Evolutionary conservation across 805 yeast genomes (phyloP).

Genomic region (Saturnispora gosingensis): DNA sequence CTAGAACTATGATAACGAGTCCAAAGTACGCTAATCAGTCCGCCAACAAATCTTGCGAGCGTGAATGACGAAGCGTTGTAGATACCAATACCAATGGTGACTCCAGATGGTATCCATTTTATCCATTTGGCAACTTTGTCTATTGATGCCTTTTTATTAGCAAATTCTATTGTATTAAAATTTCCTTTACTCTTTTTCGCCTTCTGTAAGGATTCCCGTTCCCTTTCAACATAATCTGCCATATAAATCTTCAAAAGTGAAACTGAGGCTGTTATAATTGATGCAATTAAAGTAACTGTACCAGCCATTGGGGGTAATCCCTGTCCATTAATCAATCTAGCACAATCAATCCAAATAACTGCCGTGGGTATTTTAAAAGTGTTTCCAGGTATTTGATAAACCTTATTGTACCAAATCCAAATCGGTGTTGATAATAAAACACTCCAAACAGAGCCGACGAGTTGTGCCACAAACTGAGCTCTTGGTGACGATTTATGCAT

Average conservation of each 20-base stretch:
- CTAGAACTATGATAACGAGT: conserved; percentile 19
- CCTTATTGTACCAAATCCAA: conserved; percentile 71
- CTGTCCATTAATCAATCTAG: conserved; percentile 82
- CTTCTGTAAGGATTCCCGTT: not conserved
- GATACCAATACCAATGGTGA: conserved; percentile 95
- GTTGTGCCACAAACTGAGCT: conserved; percentile 86
- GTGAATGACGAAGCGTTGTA: conserved; percentile 93
- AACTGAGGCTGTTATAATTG: conserved; percentile 57
- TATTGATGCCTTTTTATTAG: conserved; percentile 10
- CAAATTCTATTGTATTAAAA: not conserved
- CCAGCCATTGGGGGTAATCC: conserved; percentile 79
- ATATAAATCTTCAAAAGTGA: conserved; percentile 42
- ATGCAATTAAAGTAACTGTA: conserved; percentile 51
- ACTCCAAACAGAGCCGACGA: conserved; percentile 82
- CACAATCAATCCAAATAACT: conserved; percentile 92
- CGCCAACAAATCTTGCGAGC: conserved; percentile 87
- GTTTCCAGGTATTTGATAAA: conserved; percentile 77
- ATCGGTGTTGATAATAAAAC: conserved; percentile 69
- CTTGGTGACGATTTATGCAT: conserved; percentile 83
- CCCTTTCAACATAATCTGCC: conserved; percentile 3
- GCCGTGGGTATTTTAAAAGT: conserved; percentile 90
- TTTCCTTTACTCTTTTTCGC: conserved; percentile 11
- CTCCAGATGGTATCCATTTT: conserved; percentile 78
- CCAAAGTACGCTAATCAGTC: conserved; percentile 58
- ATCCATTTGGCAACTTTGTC: conserved; percentile 26